Percentiles rank a stretch among this genome's conserved stretches.
Conservation (phyloP, 306 rosid genomes). For the Biancaea sappan region DNA sequence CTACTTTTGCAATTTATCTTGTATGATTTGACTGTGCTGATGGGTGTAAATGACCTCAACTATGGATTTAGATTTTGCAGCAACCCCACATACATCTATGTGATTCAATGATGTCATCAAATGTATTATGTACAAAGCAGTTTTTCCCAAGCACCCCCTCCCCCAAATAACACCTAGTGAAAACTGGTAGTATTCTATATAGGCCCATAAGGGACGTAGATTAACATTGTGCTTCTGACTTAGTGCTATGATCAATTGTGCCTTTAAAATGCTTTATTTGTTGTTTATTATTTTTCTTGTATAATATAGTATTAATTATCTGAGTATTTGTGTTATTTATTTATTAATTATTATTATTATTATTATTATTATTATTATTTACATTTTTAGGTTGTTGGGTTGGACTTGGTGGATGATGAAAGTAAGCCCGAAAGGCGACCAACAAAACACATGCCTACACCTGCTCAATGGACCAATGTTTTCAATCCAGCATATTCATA, state of each 20-base stretch:
- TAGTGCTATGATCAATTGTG: background rate
- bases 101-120: background rate
- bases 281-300: background rate
- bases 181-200: background rate
- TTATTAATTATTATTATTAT: too few relatives aligned
- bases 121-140: background rate
- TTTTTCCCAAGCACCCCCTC: background rate
- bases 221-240: background rate
- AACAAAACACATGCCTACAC: constrained; percentile 98
- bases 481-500: constrained; percentile 97
- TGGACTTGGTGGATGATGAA: constrained; percentile 97
- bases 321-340: background rate
- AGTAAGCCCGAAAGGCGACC: constrained; percentile 99
- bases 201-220: background rate
- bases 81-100: background rate
- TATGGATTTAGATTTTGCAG: constrained; percentile 25
- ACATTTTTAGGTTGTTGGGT: constrained; percentile 80
- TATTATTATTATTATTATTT: too few relatives aligned
- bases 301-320: constrained; percentile 11
- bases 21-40: background rate
- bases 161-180: background rate
- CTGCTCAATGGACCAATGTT: constrained; percentile 93
- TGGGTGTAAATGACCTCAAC: background rate
- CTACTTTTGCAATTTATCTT: background rate
- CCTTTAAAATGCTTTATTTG: background rate